Conservation (phyloP, 2,329 filamentous ascomycete species). For the Colletotrichum shisoi region DNA sequence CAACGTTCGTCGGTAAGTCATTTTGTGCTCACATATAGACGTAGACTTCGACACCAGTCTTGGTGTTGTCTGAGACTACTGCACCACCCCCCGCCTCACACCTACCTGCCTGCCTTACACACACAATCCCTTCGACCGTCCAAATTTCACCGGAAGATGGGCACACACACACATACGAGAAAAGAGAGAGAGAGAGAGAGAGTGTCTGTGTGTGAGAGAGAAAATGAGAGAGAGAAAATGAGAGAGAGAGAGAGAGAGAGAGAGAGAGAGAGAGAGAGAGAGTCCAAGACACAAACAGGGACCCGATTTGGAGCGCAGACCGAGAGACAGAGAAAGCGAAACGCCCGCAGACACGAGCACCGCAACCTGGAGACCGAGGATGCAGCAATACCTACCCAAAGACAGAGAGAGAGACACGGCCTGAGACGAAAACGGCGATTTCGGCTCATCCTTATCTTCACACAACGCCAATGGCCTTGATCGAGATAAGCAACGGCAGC, state of each 20-base stretch:
- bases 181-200: conserved; percentile 4
- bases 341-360: background rate
- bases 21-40: conserved; percentile 16
- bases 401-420: background rate
- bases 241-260: too few relatives aligned
- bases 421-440: conserved; percentile 33
- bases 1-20: conserved; percentile 33
- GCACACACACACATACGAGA: conserved; percentile 1
- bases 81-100: conserved; percentile 4
- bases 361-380: conserved; percentile 10
- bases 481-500: conserved; percentile 2
- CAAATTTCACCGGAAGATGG: background rate
- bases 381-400: background rate
- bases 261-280: conserved; percentile 1
- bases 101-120: background rate
- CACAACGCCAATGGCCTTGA: background rate
- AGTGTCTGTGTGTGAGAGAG: background rate
- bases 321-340: background rate
- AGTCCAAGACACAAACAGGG: background rate
- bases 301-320: background rate
- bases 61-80: conserved; percentile 15
- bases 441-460: background rate
- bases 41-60: conserved; percentile 9
- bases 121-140: conserved; percentile 4
- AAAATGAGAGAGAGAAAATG: too few relatives aligned